These are phyloP conservation scores for Suillus cothurnatus DNA, from an alignment of 768 basidiomycete species.

Conservation along the genomic window DNA sequence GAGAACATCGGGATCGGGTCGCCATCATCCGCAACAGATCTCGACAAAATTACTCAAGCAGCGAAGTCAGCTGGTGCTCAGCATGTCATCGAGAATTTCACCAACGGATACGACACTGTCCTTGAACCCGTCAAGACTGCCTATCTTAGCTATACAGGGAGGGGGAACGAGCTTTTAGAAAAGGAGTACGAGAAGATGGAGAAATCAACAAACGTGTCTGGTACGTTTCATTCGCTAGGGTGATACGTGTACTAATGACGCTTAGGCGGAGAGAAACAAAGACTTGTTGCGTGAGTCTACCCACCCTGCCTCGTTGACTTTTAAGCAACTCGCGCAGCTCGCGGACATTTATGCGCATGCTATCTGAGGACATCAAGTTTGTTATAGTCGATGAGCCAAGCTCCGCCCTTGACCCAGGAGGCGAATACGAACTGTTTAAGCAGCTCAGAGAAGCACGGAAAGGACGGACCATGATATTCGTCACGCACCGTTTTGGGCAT, in stretches of 20 bases:
- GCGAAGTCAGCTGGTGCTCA: conserved; percentile 41
- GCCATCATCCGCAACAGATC: conserved; percentile 17
- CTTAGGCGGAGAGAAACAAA: conserved; percentile 34
- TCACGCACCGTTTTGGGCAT: conserved; percentile 43
- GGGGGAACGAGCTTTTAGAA: conserved; percentile 16
- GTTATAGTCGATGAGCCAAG: conserved; percentile 41
- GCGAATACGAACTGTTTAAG: conserved; percentile 35
- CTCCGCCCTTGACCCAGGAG: conserved; percentile 40
- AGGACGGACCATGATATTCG: conserved; percentile 42
- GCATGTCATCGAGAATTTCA: conserved; percentile 41
- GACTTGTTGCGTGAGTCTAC: conserved; percentile 28
- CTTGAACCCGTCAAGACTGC: conserved; percentile 35
- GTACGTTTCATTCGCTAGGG: conserved; percentile 9
- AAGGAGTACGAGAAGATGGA: conserved; percentile 21
- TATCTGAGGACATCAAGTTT: conserved; percentile 31
- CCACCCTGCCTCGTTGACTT: not conserved
- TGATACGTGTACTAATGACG: not conserved
- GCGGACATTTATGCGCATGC: conserved; percentile 44
- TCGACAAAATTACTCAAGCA: conserved; percentile 21
- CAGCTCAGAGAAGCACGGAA: conserved; percentile 28
- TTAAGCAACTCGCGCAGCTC: conserved; percentile 22
- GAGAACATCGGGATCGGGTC: conserved; percentile 45
- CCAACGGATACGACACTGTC: conserved; percentile 39
- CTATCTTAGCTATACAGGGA: conserved; percentile 29
- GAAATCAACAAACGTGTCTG: conserved; percentile 27